Evolutionary conservation across 768 basidiomycete genomes (phyloP), one percentile per base, ranked within the genome.

Genomic region (Termitomyces eurrhizus): DNA sequence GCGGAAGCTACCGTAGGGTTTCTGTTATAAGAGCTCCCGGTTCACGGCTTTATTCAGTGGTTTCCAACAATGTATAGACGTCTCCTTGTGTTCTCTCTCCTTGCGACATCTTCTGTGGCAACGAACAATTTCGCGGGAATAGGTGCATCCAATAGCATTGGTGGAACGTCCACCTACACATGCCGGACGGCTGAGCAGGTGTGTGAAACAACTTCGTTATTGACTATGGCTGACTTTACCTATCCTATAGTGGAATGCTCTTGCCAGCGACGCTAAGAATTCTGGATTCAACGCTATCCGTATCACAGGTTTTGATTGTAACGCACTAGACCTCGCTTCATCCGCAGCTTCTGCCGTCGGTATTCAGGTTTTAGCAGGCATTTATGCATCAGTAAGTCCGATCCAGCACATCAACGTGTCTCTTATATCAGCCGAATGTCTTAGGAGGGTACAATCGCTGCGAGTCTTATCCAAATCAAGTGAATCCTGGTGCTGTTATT

Each of bases 121-220:
- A 63, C 66, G 16, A 77, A 70, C 59, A 67, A 75, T 53, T 76
- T 76, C 52, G 66, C 55, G 24, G 76, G 75, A 4, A 51, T 77
- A n/a, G 67, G 64, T 14, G 69, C 65, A n/a, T 70, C 74, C 13
- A 77, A 76, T 61, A 71, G 73, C 58, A 67, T 68, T 14, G 72
- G 68, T n/a, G 69, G 68, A 1, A 66, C 65, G 8, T 48, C 64
- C 0, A 42, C 66, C 2, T 77, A 74, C 56, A 73, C 71, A 3
- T 76, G 75, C 62, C 66, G 75, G 42, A 72, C 73, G 8, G 74
- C 75, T 59, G 65, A 64, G 11, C 70, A 77, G 64, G 75, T 74
- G 9, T 33, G 58, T 57, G 18, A 1, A 45, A 18, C 33, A 33
- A 33, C 29, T 35, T 46, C 7, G 12, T 37, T 46, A 32, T 37